Base-by-base conservation (phyloP, 2,329 filamentous ascomycete genomes). In the Sporothrix curviconia region DNA sequence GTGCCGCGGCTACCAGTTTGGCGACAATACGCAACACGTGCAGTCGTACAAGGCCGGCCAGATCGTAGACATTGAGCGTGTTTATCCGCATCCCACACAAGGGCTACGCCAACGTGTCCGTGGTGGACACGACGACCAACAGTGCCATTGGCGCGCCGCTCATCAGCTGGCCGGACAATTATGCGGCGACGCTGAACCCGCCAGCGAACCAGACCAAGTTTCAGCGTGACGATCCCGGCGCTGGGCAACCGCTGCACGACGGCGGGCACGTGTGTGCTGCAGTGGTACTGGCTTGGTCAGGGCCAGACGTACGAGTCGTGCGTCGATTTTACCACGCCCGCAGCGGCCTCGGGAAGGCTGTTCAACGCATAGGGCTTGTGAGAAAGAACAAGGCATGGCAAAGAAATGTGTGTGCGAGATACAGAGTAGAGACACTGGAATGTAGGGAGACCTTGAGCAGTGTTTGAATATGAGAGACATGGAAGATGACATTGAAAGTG, bases 301-400 rank as follows among this genome's bases (percentile, higher is more conserved):
- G 72, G 70, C 58, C 83, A 86, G 74, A 84, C 82, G 11, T 86
- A 86, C 66, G 79, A 83, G 72, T 76, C 77, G 51, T 86, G 83
- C 69, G 72, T 85, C 53, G 83, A 86, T 65, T 84, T 86, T 55
- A 64, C 60, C 37, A 59, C 59, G 37, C 44, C 44, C 17, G 42
- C 52, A n/a, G n/a, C n/a, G 17, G 19, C 51, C 11, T 24, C 15
- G 17, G n/a, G 30, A 6, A 51, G 47, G 25, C 34, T 12, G n/a
- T 30, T 54, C 19, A 44, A 53, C 42, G 56, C 50, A 19, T 54
- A 51, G 19, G 22, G 6, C 14, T 37, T 8, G 2, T 3, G n/a
- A 17, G 36, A 19, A 34, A n/a, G 9, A 17, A 49, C 34, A 11
- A 17, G 43, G 6, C 24, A 47, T n/a, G n/a, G n/a, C n/a, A n/a